phyloP scores from a whole-genome alignment of 352 stramenopile species.

The Phytophthora pseudosyringae region DNA sequence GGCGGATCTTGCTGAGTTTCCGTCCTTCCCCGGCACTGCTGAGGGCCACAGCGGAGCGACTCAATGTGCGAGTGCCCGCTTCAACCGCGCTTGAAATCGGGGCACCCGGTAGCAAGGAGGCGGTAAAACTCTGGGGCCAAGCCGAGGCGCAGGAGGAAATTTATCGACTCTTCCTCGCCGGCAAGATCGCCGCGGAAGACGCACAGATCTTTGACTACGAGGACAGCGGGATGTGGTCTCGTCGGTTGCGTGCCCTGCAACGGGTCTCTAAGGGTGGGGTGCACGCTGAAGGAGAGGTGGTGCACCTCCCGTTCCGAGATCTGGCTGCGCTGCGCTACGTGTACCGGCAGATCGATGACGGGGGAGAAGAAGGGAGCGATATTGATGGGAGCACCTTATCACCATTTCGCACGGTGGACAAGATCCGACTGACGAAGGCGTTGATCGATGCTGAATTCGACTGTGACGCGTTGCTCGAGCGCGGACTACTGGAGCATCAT shows the following conservation, averaged over 20 bases:
- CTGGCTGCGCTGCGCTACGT: conserved; percentile 66
- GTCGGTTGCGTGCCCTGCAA: conserved; percentile 61
- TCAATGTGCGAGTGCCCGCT: conserved; percentile 51
- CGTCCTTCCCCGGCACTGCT: conserved; percentile 55
- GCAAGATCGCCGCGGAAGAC: conserved; percentile 63
- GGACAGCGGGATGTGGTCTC: conserved; percentile 67
- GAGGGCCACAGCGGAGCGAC: conserved; percentile 47
- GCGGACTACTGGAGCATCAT: conserved; percentile 57
- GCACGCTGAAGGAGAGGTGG: conserved; percentile 14
- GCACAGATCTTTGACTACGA: conserved; percentile 71
- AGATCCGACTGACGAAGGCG: conserved; percentile 77
- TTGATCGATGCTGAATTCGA: conserved; percentile 79
- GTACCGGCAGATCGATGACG: conserved; percentile 70
- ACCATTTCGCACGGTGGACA: conserved; percentile 79
- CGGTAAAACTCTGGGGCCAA: conserved; percentile 42
- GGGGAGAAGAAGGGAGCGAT: conserved; percentile 17
- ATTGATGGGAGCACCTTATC: conserved; percentile 35
- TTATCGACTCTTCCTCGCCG: conserved; percentile 72
- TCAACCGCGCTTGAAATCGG: conserved; percentile 59
- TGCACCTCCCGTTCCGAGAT: conserved; percentile 59
- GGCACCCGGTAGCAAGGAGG: conserved; percentile 43
- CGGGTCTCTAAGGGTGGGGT: conserved; percentile 31
- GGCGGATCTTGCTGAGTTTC: conserved; percentile 54
- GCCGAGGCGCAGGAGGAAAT: conserved; percentile 68
- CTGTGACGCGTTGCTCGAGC: conserved; percentile 65